These are phyloP conservation scores for Komagataea norvegica DNA, from an alignment of 1,139 yeast species.

Conservation along the genomic window DNA sequence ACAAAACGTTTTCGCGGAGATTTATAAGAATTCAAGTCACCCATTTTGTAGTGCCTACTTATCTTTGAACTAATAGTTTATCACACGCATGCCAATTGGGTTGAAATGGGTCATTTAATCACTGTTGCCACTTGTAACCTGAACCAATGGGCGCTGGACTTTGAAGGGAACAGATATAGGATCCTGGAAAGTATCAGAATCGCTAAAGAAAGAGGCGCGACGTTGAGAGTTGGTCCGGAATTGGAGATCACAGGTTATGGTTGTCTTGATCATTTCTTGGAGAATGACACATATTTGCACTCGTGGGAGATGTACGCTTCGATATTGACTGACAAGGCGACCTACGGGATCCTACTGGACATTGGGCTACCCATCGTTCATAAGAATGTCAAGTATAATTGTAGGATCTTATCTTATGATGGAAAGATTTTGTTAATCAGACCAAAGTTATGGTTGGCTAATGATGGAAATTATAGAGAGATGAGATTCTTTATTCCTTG, in stretches of 20 bases:
- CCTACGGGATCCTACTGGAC: conserved; percentile 76
- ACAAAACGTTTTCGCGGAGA: too few species aligned
- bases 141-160: conserved; percentile 98
- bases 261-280: conserved; percentile 91
- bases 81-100: too few species aligned
- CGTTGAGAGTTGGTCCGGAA: conserved; percentile 93
- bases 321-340: conserved; percentile 58
- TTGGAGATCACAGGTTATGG: conserved; percentile 93
- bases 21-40: neutral
- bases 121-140: conserved; percentile 64
- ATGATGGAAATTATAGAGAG: conserved; percentile 96
- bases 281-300: conserved; percentile 82
- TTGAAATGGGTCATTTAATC: conserved; percentile 53
- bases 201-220: conserved; percentile 75
- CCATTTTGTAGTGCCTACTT: neutral
- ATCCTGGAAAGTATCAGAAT: conserved; percentile 72
- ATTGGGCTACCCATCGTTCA: conserved; percentile 93
- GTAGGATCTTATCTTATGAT: conserved; percentile 78
- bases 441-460: conserved; percentile 89
- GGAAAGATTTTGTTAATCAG: conserved; percentile 78
- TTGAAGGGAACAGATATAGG: conserved; percentile 93
- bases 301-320: conserved; percentile 92
- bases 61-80: too few species aligned
- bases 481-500: conserved; percentile 97
- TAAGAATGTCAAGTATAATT: conserved; percentile 83